Percentiles rank a stretch among this genome's conserved stretches.
phyloP scores from a whole-genome alignment of 176 grass and related monocot genomes.

The Juncus inflexus region DNA sequence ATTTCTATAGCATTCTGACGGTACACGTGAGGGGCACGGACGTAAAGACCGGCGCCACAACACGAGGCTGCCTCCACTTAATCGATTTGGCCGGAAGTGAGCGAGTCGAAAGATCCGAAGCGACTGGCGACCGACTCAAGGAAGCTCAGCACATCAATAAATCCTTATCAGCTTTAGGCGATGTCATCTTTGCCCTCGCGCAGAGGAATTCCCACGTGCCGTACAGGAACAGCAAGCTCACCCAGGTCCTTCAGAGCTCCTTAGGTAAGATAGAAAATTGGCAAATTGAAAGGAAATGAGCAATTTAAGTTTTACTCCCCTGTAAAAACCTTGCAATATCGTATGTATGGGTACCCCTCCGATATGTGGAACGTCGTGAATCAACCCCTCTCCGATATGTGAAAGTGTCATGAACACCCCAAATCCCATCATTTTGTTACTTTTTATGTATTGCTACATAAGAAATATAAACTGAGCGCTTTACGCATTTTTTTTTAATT shows the following conservation, averaged over 20 bases:
- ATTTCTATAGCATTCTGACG: conserved; percentile 78
- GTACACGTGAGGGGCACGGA: conserved; percentile 88
- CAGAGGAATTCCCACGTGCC: conserved; percentile 83
- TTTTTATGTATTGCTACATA: too few relatives aligned
- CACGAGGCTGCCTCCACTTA: conserved; percentile 82
- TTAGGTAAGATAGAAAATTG: conserved; percentile 45
- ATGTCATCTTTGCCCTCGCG: conserved; percentile 85
- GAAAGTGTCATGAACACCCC: too few relatives aligned
- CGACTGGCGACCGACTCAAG: conserved; percentile 92
- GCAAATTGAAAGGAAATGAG: not conserved
- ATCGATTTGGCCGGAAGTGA: conserved; percentile 98
- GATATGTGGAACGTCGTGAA: not conserved
- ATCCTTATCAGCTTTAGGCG: conserved; percentile 86
- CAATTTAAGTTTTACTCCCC: not conserved
- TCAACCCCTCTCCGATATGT: not conserved
- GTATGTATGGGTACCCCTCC: not conserved
- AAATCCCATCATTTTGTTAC: not conserved
- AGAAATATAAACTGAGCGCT: too few relatives aligned
- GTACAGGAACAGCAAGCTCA: conserved; percentile 95
- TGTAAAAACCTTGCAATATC: not conserved
- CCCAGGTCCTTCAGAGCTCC: conserved; percentile 98
- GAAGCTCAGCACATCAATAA: conserved; percentile 94
- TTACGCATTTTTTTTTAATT: too few relatives aligned
- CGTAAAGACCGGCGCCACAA: conserved; percentile 75
- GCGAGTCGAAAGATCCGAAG: conserved; percentile 88